These are phyloP conservation scores for Fusarium luffae DNA, from an alignment of 2,329 filamentous ascomycete species.

Conservation along the genomic window DNA sequence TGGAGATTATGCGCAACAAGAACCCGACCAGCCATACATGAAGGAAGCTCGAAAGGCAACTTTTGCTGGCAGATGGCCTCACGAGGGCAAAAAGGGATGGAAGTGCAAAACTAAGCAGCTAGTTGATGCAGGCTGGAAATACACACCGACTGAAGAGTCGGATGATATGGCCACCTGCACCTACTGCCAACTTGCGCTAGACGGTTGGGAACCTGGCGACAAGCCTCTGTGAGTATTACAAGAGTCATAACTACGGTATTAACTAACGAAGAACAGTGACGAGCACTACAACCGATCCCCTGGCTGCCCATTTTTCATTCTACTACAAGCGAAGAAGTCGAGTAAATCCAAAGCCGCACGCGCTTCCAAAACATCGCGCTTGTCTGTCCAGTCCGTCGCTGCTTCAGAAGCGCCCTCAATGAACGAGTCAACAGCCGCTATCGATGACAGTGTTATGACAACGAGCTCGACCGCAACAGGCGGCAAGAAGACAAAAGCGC, in stretches of 20 bases:
- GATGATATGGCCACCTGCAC: constrained; percentile 92
- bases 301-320: constrained; percentile 83
- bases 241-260: background rate
- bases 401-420: constrained; percentile 62
- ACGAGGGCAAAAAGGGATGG: constrained; percentile 89
- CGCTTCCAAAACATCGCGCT: constrained; percentile 76
- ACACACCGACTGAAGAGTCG: constrained; percentile 83
- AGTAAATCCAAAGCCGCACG: constrained; percentile 64
- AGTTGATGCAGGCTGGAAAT: constrained; percentile 93
- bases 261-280: constrained; percentile 65
- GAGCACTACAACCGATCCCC: constrained; percentile 86
- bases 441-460: constrained; percentile 70
- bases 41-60: constrained; percentile 82
- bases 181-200: constrained; percentile 89
- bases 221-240: constrained; percentile 78
- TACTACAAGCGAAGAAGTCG: constrained; percentile 71
- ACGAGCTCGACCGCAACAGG: constrained; percentile 67
- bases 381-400: constrained; percentile 68
- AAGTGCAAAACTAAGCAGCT: constrained; percentile 91
- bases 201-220: constrained; percentile 94
- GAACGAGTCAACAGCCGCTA: constrained; percentile 59
- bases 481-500: constrained; percentile 67
- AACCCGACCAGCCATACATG: constrained; percentile 79
- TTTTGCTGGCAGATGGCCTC: constrained; percentile 87
- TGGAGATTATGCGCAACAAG: constrained; percentile 72